Evolutionary conservation across 2,329 filamentous ascomycete species (phyloP).

Genomic region (Sarocladium strictum): DNA sequence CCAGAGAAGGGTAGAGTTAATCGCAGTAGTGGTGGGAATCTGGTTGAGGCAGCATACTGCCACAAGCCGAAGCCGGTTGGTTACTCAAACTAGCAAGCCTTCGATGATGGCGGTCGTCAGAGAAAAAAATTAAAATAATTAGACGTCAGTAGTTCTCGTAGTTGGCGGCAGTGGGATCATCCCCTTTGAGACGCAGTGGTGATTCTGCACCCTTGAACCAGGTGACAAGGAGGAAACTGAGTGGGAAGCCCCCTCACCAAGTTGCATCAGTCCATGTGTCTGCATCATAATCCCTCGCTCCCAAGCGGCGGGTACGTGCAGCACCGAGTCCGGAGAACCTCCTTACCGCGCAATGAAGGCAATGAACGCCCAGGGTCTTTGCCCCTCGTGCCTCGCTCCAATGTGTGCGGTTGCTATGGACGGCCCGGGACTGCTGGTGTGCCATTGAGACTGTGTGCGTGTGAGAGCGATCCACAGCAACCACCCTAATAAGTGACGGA

Average conservation of each 20-base stretch:
- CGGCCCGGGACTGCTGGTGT: neutral
- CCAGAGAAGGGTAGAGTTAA: neutral
- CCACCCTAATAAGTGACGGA: neutral
- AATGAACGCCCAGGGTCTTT: neutral
- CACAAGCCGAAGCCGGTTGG: neutral
- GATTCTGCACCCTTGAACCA: neutral
- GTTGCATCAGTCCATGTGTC: neutral
- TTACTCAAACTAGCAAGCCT: constrained; percentile 1
- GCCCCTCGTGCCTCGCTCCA: constrained; percentile 2
- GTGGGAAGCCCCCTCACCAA: neutral
- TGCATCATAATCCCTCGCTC: constrained; percentile 5
- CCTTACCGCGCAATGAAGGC: neutral
- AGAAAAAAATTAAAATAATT: neutral
- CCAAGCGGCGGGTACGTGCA: constrained; percentile 2
- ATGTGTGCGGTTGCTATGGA: no score
- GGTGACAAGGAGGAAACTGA: neutral
- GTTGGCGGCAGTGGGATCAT: neutral
- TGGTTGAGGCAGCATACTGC: neutral
- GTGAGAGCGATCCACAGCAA: neutral
- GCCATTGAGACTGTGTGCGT: neutral
- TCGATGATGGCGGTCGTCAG: neutral
- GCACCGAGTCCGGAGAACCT: neutral
- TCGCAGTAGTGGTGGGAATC: no score
- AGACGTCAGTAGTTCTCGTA: neutral
- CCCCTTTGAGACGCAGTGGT: neutral